phyloP scores from a whole-genome alignment of 2,329 filamentous ascomycete species.

The Aureobasidium sp. region DNA sequence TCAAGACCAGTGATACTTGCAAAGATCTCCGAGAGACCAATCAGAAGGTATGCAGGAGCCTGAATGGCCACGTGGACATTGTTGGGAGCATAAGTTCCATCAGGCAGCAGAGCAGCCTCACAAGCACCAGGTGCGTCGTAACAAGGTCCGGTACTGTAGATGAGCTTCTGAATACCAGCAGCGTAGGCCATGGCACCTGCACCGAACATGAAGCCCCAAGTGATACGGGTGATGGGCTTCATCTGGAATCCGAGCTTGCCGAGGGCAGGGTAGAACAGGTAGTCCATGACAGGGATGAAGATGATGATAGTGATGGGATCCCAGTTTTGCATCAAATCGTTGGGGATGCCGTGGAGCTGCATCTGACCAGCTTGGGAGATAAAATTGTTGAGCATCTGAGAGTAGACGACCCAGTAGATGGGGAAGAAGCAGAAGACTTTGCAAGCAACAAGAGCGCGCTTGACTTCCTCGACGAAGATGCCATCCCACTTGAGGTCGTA shows the following conservation, averaged over 20 bases:
- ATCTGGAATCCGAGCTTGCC: slow-evolving; percentile 36
- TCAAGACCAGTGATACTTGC: slow-evolving; percentile 43
- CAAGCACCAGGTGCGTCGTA: slow-evolving; percentile 39
- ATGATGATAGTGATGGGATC: slow-evolving; percentile 41
- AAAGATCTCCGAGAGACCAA: slow-evolving; percentile 41
- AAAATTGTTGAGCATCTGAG: slow-evolving; percentile 36
- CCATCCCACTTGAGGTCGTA: slow-evolving; percentile 55
- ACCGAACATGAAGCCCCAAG: slow-evolving; percentile 47
- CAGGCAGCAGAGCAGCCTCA: slow-evolving; percentile 27
- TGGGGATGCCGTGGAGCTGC: slow-evolving; percentile 40
- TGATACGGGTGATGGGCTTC: slow-evolving; percentile 47
- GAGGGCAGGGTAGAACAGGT: slow-evolving; percentile 39
- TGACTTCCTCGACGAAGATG: slow-evolving; percentile 64
- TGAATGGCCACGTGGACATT: slow-evolving; percentile 40
- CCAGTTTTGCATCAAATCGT: slow-evolving; percentile 44
- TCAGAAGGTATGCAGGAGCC: slow-evolving; percentile 39
- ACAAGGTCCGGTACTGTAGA: slow-evolving; percentile 49
- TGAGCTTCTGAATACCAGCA: slow-evolving; percentile 50
- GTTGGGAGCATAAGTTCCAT: slow-evolving; percentile 33
- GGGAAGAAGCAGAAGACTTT: slow-evolving; percentile 56
- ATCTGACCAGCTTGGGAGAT: slow-evolving; percentile 43
- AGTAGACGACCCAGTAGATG: slow-evolving; percentile 40
- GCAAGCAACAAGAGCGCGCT: slow-evolving; percentile 59
- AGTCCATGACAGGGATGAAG: slow-evolving; percentile 41
- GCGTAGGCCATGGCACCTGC: slow-evolving; percentile 50